These are phyloP conservation scores for Ascochyta koolunga DNA, from an alignment of 2,329 filamentous ascomycete species.

Conservation along the genomic window DNA sequence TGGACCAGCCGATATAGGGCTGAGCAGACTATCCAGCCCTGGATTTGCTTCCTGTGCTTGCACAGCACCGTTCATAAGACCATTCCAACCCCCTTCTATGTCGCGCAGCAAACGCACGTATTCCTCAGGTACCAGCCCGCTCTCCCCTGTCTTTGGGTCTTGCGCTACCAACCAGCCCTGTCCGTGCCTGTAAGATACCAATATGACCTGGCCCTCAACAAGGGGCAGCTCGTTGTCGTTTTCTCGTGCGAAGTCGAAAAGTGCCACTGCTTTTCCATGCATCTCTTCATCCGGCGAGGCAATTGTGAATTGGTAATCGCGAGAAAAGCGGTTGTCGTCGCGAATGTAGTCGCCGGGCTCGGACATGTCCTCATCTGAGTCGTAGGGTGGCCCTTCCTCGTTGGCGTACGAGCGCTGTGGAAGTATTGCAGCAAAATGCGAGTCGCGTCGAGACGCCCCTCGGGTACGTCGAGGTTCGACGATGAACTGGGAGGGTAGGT, in stretches of 20 bases:
- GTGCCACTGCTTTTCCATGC: slow-evolving; percentile 92
- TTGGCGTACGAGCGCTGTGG: slow-evolving; percentile 52
- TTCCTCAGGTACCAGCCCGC: slow-evolving; percentile 92
- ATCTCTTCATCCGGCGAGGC: slow-evolving; percentile 96
- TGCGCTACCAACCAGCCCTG: slow-evolving; percentile 98
- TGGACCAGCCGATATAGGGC: slow-evolving; percentile 40
- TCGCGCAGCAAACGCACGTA: slow-evolving; percentile 92
- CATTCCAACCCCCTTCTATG: slow-evolving; percentile 82
- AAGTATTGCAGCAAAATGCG: slow-evolving; percentile 59
- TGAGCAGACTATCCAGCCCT: slow-evolving; percentile 39
- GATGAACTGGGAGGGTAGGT: slow-evolving; percentile 70
- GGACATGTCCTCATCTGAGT: slow-evolving; percentile 57
- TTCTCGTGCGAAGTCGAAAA: slow-evolving; percentile 93
- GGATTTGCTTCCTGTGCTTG: slow-evolving; percentile 29
- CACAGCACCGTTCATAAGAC: slow-evolving; percentile 46
- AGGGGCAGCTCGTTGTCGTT: slow-evolving; percentile 96
- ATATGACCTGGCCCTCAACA: slow-evolving; percentile 92
- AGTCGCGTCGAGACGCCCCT: slow-evolving; percentile 54
- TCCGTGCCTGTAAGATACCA: slow-evolving; percentile 93
- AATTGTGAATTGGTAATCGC: slow-evolving; percentile 93
- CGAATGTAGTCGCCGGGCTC: slow-evolving; percentile 55
- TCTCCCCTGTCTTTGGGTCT: slow-evolving; percentile 92
- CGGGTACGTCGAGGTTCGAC: slow-evolving; percentile 36
- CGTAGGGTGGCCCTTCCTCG: slow-evolving; percentile 48
- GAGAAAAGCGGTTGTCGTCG: slow-evolving; percentile 81